Base-by-base conservation (phyloP, 441 rosid genomes). In the Populus hybrid region DNA sequence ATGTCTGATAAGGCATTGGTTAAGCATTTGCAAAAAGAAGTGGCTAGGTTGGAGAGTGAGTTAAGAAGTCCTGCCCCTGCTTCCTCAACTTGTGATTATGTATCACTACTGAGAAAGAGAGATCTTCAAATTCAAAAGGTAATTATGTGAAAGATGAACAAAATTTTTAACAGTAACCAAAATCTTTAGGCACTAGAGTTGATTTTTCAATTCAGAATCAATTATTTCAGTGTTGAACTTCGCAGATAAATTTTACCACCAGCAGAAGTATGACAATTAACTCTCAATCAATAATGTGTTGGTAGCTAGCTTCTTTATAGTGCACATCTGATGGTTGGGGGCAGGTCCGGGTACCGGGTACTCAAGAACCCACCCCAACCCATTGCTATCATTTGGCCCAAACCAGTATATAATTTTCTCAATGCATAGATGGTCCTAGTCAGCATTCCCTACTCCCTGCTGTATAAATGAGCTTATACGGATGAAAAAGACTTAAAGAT, bases 1-100 rank as follows among this genome's bases (percentile, higher is more conserved):
- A 92, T 94, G 98, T 96, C 99, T 69, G 99, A 95, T 83, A 94
- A 94, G 87, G 94, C 98, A 23, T 85, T 89, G 84, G 97, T 96
- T 69, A 94, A 96, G 92, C 99, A 94, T 71, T 88, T 96, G 78
- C 99, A 96, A 79, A 91, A 79, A 80, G 99, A 96, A 83, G 76
- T 96, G 84, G 98, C 98, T 76, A 89, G 98, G 83, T 81, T 96
- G 81, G 99, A 95, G 85, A 87, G 89, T 36, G 98, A 96, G 86
- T 79, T 95, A 82, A 92, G 86, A 84, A 88, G 80, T 86, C 94
- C 90, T 71, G 84, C 80, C 46, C 87, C 96, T 72, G 81, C 86
- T 73, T 74, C 87, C 32, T 82, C 86, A 28, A 82, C 82, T 79
- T 79, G 86, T 77, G 94, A 91, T 80, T 90, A 90, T 82, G 87